Conservation (phyloP, 2,329 filamentous ascomycete genomes). For the Arthrinium phaeospermum region DNA sequence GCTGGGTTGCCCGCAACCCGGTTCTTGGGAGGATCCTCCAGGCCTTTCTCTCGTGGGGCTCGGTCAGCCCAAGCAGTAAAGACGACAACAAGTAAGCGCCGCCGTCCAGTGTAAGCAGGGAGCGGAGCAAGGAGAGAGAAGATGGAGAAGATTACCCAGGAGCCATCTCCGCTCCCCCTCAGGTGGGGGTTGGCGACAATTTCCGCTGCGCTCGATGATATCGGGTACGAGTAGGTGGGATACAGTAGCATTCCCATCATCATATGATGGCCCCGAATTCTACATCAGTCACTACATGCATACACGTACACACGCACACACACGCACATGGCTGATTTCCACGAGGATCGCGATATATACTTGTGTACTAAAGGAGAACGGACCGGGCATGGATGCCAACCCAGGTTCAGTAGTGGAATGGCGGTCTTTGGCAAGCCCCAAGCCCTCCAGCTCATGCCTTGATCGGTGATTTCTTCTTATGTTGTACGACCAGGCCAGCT, state of each 20-base stretch:
- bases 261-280: not conserved
- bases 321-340: not conserved
- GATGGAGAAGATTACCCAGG: not conserved
- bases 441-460: not conserved
- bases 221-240: not conserved
- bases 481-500: not conserved
- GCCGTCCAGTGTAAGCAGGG: not conserved
- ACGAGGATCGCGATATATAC: not conserved
- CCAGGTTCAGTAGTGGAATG: not conserved
- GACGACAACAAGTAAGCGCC: not conserved
- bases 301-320: not conserved
- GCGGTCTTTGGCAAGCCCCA: not conserved
- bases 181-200: not conserved
- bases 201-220: not conserved
- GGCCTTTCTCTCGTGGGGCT: not conserved
- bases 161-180: not conserved
- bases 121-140: not conserved
- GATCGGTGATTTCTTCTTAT: not conserved
- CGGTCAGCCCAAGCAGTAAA: not conserved
- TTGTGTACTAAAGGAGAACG: not conserved
- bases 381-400: not conserved
- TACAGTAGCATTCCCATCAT: not conserved
- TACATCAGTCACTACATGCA: not conserved
- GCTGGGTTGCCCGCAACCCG: not conserved
- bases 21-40: not conserved